phyloP scores from a whole-genome alignment of 768 basidiomycete genomes.

The Rhizopogon roseolus region DNA sequence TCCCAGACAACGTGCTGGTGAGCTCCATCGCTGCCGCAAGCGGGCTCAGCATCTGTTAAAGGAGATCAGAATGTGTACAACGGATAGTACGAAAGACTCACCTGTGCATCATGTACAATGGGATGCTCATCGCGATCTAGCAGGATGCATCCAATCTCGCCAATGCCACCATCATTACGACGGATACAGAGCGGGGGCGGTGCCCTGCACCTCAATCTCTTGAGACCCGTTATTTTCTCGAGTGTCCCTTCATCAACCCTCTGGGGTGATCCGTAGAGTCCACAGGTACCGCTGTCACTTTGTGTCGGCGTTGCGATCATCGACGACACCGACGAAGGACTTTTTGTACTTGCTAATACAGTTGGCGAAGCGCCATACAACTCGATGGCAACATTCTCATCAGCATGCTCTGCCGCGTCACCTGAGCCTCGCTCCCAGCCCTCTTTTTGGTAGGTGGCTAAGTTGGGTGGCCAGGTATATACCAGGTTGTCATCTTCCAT shows the following conservation, averaged over 20 bases:
- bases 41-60: background rate
- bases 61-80: background rate
- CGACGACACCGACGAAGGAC: slow-evolving; percentile 4
- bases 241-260: background rate
- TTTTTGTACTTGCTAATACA: slow-evolving; percentile 4
- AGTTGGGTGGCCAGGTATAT: slow-evolving; percentile 20
- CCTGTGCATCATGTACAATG: background rate
- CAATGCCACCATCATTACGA: no score
- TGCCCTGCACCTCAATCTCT: slow-evolving; percentile 5
- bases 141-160: background rate
- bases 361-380: slow-evolving; percentile 11
- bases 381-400: slow-evolving; percentile 5
- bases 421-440: background rate
- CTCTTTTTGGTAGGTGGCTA: background rate
- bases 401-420: background rate
- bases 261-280: background rate
- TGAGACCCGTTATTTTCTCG: slow-evolving; percentile 7
- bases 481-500: slow-evolving; percentile 6
- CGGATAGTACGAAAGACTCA: background rate
- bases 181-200: background rate
- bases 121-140: background rate
- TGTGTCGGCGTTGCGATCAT: background rate
- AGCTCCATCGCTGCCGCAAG: slow-evolving; percentile 2
- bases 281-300: background rate
- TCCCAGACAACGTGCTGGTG: slow-evolving; percentile 10